Conservation (phyloP, 805 yeast genomes). For the Saccharomycopsis oosterbeekiorum region DNA sequence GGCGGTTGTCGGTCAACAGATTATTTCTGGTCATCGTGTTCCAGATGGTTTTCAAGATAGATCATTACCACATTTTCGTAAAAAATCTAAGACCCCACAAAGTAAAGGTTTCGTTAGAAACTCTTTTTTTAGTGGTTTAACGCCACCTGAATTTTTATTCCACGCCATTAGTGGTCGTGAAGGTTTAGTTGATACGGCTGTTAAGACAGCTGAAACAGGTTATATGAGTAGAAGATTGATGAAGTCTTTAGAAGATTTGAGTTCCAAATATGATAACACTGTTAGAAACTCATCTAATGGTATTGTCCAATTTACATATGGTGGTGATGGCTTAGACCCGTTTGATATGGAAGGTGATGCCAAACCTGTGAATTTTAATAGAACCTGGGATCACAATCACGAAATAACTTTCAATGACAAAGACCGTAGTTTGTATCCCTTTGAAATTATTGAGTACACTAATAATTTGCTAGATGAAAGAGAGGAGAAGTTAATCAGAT, state of each 20-base stretch:
- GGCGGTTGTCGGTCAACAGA: constrained; percentile 99
- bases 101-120: constrained; percentile 96
- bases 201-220: constrained; percentile 98
- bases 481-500: constrained; percentile 49
- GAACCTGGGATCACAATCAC: constrained; percentile 88
- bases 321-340: constrained; percentile 98
- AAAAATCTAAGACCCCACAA: constrained; percentile 93
- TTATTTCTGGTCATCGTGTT: constrained; percentile 96
- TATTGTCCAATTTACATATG: constrained; percentile 94
- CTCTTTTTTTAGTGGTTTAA: constrained; percentile 85
- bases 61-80: constrained; percentile 92
- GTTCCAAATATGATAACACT: constrained; percentile 86
- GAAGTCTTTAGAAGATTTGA: constrained; percentile 95
- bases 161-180: constrained; percentile 99
- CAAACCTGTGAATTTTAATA: constrained; percentile 80
- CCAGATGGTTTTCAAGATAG: constrained; percentile 99
- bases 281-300: constrained; percentile 94
- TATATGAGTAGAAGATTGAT: constrained; percentile 96
- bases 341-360: constrained; percentile 99
- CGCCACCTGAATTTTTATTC: constrained; percentile 95
- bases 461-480: constrained; percentile 51
- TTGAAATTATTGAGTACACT: constrained; percentile 47
- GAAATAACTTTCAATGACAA: constrained; percentile 55
- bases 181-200: constrained; percentile 99
- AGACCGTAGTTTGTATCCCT: constrained; percentile 58